Evolutionary conservation across 1,284 basidiomycete species (phyloP), one percentile per base, ranked within the genome.

Genomic region (Ceratobasidium sp.): DNA sequence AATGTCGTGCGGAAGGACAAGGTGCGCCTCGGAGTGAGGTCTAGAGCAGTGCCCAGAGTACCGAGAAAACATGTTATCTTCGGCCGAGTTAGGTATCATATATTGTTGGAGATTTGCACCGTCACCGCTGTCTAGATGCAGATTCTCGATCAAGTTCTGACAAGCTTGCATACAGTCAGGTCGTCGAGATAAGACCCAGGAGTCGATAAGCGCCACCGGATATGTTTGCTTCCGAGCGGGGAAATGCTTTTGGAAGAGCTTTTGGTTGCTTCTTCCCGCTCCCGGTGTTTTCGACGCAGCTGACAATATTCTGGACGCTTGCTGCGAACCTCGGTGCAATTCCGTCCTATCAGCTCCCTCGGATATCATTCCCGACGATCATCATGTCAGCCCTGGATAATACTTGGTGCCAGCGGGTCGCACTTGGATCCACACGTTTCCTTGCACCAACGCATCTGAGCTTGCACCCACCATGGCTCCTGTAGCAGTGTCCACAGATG

Each of bases 321-420:
- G 55, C 55, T 18, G 3, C 8, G 30, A n/a, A n/a, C 35, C 49
- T 55, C 66, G 52, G 46, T 26, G 11, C 13, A 43, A 6, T 46
- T 57, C n/a, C 66, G 47, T 18, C 52, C 52, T 69, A 69, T 69
- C 63, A 41, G 41, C 9, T 26, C 16, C 23, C 32, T 57, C 66
- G 66, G 66, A 46, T 57, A 23, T 16, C 8, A 66, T 23, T 32
- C 35, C 63, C 47, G 47, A 43, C 62, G 21, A 18, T 11, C n/a
- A 64, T 21, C 7, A 50, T 44, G 13, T 28, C 26, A 16, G 26
- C 26, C 4, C 16, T 26, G n/a, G 6, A 14, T 26, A 28, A 6
- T 54, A 28, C 26, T 54, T 54, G 16, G 6, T n/a, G 50, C 50
- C 50, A 21, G 23, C 50, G 13, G 13, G 11, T 28, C 13, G 16